Evolutionary conservation across 169 alveolate genomes (phyloP).

Genomic region (Cyclospora cayetanensis): DNA sequence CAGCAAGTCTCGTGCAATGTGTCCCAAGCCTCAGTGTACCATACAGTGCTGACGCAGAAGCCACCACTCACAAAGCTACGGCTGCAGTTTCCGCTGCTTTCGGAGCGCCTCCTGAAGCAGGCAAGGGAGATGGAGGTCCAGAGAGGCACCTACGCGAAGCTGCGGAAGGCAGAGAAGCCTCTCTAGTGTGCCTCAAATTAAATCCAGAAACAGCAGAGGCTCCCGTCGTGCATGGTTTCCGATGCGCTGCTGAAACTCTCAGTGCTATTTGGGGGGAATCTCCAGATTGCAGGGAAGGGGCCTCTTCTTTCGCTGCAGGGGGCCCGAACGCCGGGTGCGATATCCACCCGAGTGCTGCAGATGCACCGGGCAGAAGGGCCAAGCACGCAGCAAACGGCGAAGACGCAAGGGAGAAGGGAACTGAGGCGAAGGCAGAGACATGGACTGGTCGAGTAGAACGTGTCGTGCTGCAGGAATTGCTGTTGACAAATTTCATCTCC

Average conservation of each 20-base stretch:
- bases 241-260: not conserved
- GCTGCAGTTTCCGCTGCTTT: not conserved
- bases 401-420: no score
- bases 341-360: not conserved
- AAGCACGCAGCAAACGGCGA: no score
- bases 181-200: not conserved
- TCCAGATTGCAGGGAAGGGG: not conserved
- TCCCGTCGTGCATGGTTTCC: not conserved
- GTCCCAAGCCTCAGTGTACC: no score
- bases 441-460: no score
- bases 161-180: not conserved
- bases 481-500: not conserved
- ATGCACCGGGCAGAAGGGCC: not conserved
- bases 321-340: not conserved
- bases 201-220: not conserved
- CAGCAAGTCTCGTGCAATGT: no score
- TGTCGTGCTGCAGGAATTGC: not conserved
- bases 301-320: no score
- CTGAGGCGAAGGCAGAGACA: no score
- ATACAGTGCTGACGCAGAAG: not conserved
- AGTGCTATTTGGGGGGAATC: not conserved
- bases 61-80: not conserved
- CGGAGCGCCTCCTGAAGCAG: not conserved
- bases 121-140: not conserved
- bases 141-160: not conserved